Evolutionary conservation across 805 yeast genomes (phyloP).

Genomic region (Yamadazyma nakazawae): DNA sequence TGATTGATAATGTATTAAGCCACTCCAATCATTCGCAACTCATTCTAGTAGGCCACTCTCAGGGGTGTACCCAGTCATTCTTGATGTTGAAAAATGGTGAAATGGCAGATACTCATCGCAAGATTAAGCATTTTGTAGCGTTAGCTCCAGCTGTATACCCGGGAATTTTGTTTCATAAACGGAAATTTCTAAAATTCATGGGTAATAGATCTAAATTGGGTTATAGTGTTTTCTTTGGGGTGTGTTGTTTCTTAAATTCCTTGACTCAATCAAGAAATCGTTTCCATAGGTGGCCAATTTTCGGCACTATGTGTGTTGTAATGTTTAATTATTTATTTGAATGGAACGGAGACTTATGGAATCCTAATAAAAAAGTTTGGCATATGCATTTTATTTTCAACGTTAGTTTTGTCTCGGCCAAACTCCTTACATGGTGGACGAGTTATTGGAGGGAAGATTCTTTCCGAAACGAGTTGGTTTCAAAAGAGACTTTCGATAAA

Average conservation of each 20-base stretch:
- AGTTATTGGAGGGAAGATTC: constrained; percentile 37
- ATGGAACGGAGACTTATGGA: constrained; percentile 79
- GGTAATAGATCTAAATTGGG: constrained; percentile 44
- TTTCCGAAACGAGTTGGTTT: constrained; percentile 36
- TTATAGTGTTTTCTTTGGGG: constrained; percentile 64
- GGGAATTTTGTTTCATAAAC: constrained; percentile 66
- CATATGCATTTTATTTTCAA: constrained; percentile 79
- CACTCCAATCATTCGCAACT: constrained; percentile 43
- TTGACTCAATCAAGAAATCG: constrained; percentile 58
- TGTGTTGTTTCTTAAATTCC: constrained; percentile 71
- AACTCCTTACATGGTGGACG: constrained; percentile 93
- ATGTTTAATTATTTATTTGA: constrained; percentile 86
- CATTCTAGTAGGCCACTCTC: constrained; percentile 79
- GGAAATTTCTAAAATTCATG: constrained; percentile 60
- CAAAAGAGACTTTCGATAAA: constrained; percentile 25
- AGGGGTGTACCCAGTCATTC: constrained; percentile 88
- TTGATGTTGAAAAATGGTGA: constrained; percentile 53
- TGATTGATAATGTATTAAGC: constrained; percentile 58
- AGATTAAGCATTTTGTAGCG: constrained; percentile 66
- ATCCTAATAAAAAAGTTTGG: constrained; percentile 56
- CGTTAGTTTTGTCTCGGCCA: constrained; percentile 77
- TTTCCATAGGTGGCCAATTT: constrained; percentile 39
- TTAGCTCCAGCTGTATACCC: constrained; percentile 92
- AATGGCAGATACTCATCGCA: constrained; percentile 39
- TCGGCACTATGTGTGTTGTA: constrained; percentile 64